Base-by-base conservation (phyloP, 768 basidiomycete species). In the Suillus plorans region DNA sequence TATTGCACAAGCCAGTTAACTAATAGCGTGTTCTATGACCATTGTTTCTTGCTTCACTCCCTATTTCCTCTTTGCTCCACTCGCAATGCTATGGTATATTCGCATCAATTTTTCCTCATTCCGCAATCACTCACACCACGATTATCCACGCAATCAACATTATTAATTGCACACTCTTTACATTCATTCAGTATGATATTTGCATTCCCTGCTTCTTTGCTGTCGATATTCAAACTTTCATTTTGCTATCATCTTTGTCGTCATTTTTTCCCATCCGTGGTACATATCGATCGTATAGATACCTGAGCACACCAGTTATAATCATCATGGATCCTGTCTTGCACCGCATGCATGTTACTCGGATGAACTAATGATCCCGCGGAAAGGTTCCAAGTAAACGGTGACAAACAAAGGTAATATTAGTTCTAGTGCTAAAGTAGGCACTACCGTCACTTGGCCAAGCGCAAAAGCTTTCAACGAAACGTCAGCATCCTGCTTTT, bases 51-150 rank as follows among this genome's bases (percentile, higher is more conserved):
- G 57, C 56, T 64, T 64, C 53, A 47, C 63, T 66, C 68, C 58
- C 34, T 64, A 67, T 60, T 61, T 71, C 37, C 69, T 65, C 63
- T 50, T 41, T 57, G 50, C 69, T 69, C 66, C 67, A 68, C 71
- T 75, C 71, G 74, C 76, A 76, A 72, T 78, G 75, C 75, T 76
- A 75, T 76, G 75, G 60, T 78, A 78, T 61, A 75, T 58, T 69
- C 66, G 69, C 76, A 76, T 78, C 75, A 71, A 63, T 73, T 63
- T 67, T 55, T 63, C 67, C 64, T 67, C 66, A 67, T 63, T 72
- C 71, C 64, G 75, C 75, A 76, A 71, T 77, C 76, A 73, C 34
- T 64, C 66, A 52, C 62, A 66, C 67, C 36, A 63, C 69, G 68
- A 72, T 69, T 72, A 71, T 63, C 66, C 70, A 71, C 73, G 69